A percentile compares a stretch with the other conserved stretches of the same genome.
phyloP scores from a whole-genome alignment of 2,329 filamentous ascomycete genomes.

The Eutypella sp. region DNA sequence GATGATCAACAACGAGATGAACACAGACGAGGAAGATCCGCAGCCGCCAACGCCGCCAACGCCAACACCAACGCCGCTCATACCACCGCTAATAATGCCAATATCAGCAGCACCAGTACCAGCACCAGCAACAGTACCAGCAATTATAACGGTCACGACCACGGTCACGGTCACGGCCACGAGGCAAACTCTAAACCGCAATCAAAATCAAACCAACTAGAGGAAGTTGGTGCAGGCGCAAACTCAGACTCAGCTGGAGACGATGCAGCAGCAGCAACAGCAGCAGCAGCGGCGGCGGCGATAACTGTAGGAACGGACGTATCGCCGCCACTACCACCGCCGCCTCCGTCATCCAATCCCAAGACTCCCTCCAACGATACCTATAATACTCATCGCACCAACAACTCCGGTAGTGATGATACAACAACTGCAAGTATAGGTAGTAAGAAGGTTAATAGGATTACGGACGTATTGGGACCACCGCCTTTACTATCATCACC shows the following conservation, averaged over 20 bases:
- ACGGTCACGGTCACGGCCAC: no score
- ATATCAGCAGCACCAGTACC: neutral
- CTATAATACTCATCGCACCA: neutral
- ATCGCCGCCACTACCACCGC: no score
- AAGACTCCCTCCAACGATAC: no score
- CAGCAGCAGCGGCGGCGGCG: no score
- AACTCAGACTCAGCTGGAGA: neutral
- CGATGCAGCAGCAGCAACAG: no score
- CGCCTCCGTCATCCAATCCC: no score
- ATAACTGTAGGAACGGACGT: neutral
- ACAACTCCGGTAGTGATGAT: neutral
- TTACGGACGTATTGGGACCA: slow-evolving; percentile 1
- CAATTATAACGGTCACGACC: no score
- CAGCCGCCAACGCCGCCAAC: neutral
- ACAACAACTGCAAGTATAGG: neutral
- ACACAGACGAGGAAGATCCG: slow-evolving; percentile 1
- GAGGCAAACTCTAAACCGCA: no score
- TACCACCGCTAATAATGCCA: neutral
- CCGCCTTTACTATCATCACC: neutral
- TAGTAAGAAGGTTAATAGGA: neutral
- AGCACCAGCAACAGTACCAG: no score
- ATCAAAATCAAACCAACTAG: neutral
- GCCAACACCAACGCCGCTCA: neutral
- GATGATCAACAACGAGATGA: slow-evolving; percentile 4
- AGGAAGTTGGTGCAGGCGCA: neutral